phyloP scores from a whole-genome alignment of 371 early-diverging fungal species.

The Batkoa obscura region DNA sequence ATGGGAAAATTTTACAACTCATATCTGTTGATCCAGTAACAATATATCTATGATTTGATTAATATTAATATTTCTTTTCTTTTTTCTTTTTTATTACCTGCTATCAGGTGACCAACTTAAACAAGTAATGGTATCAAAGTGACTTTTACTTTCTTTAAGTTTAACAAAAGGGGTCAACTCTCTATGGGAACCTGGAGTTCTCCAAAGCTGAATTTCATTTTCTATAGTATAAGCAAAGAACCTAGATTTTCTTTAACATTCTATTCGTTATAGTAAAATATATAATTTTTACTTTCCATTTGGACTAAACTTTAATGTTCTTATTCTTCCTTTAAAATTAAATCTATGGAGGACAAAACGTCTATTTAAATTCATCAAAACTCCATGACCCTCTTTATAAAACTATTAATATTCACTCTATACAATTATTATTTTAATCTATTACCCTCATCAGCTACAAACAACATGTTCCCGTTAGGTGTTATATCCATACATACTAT shows the following conservation, averaged over 20 bases:
- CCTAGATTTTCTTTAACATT: conserved; percentile 12
- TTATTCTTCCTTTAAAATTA: conserved; percentile 65
- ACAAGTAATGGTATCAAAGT: conserved; percentile 71
- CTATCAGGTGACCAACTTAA: conserved; percentile 79
- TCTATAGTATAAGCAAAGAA: conserved; percentile 74
- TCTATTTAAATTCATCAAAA: conserved; percentile 68
- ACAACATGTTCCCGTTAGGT: conserved; percentile 67
- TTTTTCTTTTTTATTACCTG: conserved; percentile 12
- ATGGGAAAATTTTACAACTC: conserved; percentile 38
- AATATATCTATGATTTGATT: conserved; percentile 27
- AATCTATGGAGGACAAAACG: conserved; percentile 67
- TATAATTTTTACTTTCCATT: conserved; percentile 30
- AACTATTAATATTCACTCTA: not conserved
- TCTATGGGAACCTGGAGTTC: conserved; percentile 70
- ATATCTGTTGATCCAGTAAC: conserved; percentile 78
- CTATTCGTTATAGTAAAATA: not conserved
- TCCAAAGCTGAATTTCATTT: conserved; percentile 78
- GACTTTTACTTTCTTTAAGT: conserved; percentile 58
- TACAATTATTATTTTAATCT: not conserved
- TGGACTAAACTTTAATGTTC: conserved; percentile 61
- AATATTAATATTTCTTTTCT: not conserved
- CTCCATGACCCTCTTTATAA: conserved; percentile 59
- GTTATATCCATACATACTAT: conserved; percentile 75
- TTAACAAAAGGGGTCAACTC: conserved; percentile 86
- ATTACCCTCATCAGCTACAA: conserved; percentile 77